Evolutionary conservation across 345 rosid genomes (phyloP).

Genomic region (Eucalyptus regnans): DNA sequence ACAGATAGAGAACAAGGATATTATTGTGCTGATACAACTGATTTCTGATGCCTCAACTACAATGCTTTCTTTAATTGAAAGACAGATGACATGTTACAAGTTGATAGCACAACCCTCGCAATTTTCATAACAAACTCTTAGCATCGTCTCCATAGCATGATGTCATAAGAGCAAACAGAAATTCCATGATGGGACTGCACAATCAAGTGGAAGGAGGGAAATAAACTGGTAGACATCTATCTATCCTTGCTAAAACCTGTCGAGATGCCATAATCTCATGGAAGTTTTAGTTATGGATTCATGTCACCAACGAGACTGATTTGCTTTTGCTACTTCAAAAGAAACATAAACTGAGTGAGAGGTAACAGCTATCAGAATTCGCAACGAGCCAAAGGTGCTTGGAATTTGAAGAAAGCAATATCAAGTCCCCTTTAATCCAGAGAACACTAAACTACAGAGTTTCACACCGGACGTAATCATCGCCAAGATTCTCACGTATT

Average conservation of each 20-base stretch:
- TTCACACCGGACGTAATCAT: background rate
- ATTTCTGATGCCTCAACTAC: background rate
- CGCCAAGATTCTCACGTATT: background rate
- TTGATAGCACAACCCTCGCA: background rate
- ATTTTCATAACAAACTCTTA: background rate
- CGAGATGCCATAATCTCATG: background rate
- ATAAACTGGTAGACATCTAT: background rate
- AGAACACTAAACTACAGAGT: background rate
- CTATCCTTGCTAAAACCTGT: background rate
- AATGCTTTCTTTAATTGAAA: background rate
- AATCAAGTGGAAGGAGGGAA: background rate
- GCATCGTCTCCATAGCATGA: background rate
- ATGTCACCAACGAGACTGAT: background rate
- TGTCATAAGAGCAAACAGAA: background rate
- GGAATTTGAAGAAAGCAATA: background rate
- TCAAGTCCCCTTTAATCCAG: background rate
- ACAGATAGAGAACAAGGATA: background rate
- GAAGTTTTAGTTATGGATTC: background rate
- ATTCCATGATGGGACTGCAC: background rate
- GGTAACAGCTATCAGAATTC: background rate
- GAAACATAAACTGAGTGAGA: background rate
- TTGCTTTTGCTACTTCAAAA: background rate
- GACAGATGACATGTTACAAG: background rate
- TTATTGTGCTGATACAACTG: background rate
- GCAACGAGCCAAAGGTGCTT: background rate